Conservation (phyloP, 352 stramenopile species). For the Phytophthora uliginosa region DNA sequence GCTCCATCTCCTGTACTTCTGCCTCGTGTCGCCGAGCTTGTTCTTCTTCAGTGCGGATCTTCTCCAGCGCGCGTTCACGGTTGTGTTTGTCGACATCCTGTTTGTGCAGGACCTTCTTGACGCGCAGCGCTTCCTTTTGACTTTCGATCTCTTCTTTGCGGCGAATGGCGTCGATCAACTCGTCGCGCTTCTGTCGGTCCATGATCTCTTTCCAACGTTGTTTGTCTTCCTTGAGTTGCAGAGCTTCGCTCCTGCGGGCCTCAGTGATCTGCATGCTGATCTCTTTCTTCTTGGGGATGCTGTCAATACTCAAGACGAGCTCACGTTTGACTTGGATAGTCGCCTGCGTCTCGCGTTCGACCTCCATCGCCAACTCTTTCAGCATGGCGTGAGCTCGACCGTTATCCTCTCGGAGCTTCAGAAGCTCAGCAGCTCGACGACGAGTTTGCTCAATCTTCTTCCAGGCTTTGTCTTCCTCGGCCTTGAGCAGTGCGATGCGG, state of each 20-base stretch:
- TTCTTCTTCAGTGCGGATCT: slow-evolving; percentile 75
- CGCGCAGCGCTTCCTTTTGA: slow-evolving; percentile 75
- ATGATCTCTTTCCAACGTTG: slow-evolving; percentile 80
- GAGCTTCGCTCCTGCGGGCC: slow-evolving; percentile 65
- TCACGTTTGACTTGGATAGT: slow-evolving; percentile 81
- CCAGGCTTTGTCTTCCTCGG: slow-evolving; percentile 86
- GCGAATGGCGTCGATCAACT: slow-evolving; percentile 71
- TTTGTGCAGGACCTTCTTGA: slow-evolving; percentile 74
- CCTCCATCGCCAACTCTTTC: slow-evolving; percentile 63
- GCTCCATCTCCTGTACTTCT: slow-evolving; percentile 88
- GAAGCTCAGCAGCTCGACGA: slow-evolving; percentile 70
- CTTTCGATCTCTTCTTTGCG: slow-evolving; percentile 75
- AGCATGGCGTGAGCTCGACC: slow-evolving; percentile 68
- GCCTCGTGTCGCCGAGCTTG: slow-evolving; percentile 62
- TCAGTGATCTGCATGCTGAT: slow-evolving; percentile 76
- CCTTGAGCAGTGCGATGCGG: slow-evolving; percentile 83
- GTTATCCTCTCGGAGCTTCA: slow-evolving; percentile 79
- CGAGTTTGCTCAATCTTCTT: slow-evolving; percentile 90
- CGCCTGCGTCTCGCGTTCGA: slow-evolving; percentile 72
- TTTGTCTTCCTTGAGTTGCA: slow-evolving; percentile 88
- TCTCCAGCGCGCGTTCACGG: slow-evolving; percentile 68
- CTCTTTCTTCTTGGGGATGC: slow-evolving; percentile 86
- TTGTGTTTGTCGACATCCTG: slow-evolving; percentile 83
- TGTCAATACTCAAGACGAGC: slow-evolving; percentile 83
- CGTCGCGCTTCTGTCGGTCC: slow-evolving; percentile 73